phyloP scores from a whole-genome alignment of 805 yeast species.

The Hanseniaspora pseudoguilliermondii region DNA sequence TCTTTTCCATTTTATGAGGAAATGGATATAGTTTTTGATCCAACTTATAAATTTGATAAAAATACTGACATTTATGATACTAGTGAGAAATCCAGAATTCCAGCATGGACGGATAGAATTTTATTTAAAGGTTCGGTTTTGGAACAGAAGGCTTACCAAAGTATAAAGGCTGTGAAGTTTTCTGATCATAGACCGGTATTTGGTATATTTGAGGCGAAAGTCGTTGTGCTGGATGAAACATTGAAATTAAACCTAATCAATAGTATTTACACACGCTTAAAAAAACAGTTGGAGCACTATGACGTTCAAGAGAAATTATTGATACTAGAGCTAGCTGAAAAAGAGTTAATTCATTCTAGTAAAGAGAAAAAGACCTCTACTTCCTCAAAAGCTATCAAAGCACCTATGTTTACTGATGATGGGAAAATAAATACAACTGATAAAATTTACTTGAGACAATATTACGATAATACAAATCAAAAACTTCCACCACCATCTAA shows the following conservation, averaged over 20 bases:
- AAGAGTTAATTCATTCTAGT: neutral
- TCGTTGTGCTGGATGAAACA: slow-evolving; percentile 52
- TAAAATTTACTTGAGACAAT: slow-evolving; percentile 15
- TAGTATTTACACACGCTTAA: slow-evolving; percentile 43
- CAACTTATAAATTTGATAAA: slow-evolving; percentile 89
- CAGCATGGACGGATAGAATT: slow-evolving; percentile 96
- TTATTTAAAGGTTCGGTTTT: slow-evolving; percentile 51
- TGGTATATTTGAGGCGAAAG: slow-evolving; percentile 52
- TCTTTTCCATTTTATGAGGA: slow-evolving; percentile 76
- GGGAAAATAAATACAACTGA: neutral
- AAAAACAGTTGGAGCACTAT: slow-evolving; percentile 33
- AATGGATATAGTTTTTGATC: slow-evolving; percentile 64
- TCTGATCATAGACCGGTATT: slow-evolving; percentile 89
- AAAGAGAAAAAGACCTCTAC: neutral
- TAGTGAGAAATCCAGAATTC: slow-evolving; percentile 81
- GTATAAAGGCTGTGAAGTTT: slow-evolving; percentile 44
- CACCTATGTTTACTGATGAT: neutral
- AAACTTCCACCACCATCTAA: slow-evolving; percentile 79
- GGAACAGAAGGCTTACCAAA: slow-evolving; percentile 46
- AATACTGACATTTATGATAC: slow-evolving; percentile 75
- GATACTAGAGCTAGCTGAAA: slow-evolving; percentile 48
- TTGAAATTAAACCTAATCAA: slow-evolving; percentile 38
- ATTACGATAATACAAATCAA: slow-evolving; percentile 20
- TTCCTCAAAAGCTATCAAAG: neutral
- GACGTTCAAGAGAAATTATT: slow-evolving; percentile 35